Conservation (phyloP, 805 yeast species). For the Tetrapisispora namnaoensis region DNA sequence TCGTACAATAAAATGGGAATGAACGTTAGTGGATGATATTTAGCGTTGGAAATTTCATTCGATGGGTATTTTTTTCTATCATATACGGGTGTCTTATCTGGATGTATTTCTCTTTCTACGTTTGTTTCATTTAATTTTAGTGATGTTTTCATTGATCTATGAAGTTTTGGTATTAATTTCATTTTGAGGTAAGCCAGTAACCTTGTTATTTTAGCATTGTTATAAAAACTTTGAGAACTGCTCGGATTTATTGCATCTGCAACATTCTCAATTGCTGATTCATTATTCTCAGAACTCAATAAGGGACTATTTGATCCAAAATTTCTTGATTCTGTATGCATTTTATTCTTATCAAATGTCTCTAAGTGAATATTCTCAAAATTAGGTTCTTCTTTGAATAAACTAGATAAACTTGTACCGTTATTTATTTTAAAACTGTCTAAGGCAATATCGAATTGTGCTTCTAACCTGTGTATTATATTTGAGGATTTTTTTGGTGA, state of each 20-base stretch:
- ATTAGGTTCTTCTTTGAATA: not conserved
- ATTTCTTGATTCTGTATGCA: not conserved
- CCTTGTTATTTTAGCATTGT: not conserved
- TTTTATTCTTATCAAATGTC: not conserved
- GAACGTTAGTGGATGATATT: constrained; percentile 80
- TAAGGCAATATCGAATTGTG: constrained; percentile 51
- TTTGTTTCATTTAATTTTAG: constrained; percentile 15
- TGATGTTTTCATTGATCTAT: constrained; percentile 7
- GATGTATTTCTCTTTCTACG: constrained; percentile 35
- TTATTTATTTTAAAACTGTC: constrained; percentile 38
- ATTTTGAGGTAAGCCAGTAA: not conserved
- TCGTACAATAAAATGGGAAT: constrained; percentile 84
- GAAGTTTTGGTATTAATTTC: not conserved
- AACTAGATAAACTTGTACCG: not conserved
- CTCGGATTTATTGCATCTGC: not conserved
- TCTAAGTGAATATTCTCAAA: not conserved
- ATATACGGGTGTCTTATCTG: constrained; percentile 32
- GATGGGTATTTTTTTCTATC: constrained; percentile 38
- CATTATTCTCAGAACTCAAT: not conserved
- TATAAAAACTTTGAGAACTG: not conserved
- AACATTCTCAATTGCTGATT: not conserved
- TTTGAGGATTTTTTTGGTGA: not conserved
- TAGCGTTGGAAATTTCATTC: constrained; percentile 88
- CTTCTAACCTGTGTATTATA: not conserved
- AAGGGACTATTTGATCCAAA: not conserved